phyloP scores from a whole-genome alignment of 495 filamentous ascomycete genomes.

The Penicillium pancosmium region DNA sequence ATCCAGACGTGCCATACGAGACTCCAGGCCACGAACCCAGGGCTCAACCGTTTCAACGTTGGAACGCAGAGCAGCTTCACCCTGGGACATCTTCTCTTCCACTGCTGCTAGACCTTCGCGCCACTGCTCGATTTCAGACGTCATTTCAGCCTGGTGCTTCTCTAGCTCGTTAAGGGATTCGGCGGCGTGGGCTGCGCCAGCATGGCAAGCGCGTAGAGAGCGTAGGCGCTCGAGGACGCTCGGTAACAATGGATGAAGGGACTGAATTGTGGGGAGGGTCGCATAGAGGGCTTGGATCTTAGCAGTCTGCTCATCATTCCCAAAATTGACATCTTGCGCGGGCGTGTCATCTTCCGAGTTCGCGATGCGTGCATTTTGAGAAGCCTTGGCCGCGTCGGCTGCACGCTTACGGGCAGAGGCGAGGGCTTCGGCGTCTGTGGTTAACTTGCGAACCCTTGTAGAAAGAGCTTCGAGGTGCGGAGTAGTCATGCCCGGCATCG shows the following conservation, averaged over 20 bases:
- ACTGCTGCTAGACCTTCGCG: slow-evolving; percentile 77
- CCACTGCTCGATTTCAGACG: slow-evolving; percentile 82
- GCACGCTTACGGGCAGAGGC: slow-evolving; percentile 72
- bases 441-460: slow-evolving; percentile 70
- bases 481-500: slow-evolving; percentile 33
- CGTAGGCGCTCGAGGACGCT: slow-evolving; percentile 82
- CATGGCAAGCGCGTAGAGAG: slow-evolving; percentile 81
- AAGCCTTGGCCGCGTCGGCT: slow-evolving; percentile 66
- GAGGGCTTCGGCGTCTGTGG: slow-evolving; percentile 77
- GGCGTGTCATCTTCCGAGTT: slow-evolving; percentile 34
- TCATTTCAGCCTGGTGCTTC: slow-evolving; percentile 79
- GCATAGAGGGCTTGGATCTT: slow-evolving; percentile 94
- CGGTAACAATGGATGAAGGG: slow-evolving; percentile 80
- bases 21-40: slow-evolving; percentile 89
- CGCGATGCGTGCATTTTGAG: slow-evolving; percentile 59
- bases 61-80: slow-evolving; percentile 66
- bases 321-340: slow-evolving; percentile 32
- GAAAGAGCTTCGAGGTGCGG: slow-evolving; percentile 71
- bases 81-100: slow-evolving; percentile 69
- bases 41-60: slow-evolving; percentile 82
- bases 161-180: slow-evolving; percentile 77
- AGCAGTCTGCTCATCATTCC: slow-evolving; percentile 66
- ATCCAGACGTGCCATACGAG: slow-evolving; percentile 62
- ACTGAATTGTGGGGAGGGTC: slow-evolving; percentile 86
- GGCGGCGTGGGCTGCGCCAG: slow-evolving; percentile 83